phyloP scores from a whole-genome alignment of 1,284 basidiomycete species.

The Lentinula novae-zelandiae region DNA sequence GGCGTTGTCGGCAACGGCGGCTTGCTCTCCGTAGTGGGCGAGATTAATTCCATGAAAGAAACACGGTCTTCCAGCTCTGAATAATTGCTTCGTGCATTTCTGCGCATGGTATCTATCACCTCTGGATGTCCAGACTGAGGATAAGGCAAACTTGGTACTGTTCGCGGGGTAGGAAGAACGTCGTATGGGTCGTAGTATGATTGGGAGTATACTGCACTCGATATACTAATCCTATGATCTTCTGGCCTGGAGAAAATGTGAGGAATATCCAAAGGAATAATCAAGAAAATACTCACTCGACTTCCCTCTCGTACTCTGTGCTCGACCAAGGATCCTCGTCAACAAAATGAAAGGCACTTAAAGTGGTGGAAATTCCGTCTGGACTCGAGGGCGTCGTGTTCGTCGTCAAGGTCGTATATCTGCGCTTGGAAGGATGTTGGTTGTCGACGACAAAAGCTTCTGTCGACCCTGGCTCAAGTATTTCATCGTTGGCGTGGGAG shows the following conservation, averaged over 20 bases:
- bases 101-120: conserved; percentile 9
- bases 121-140: not conserved
- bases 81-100: conserved; percentile 1
- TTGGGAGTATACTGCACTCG: conserved; percentile 40
- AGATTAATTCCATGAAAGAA: conserved; percentile 11
- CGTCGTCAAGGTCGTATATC: conserved; percentile 2
- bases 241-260: conserved; percentile 19
- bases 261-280: conserved; percentile 1
- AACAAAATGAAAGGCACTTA: conserved; percentile 15
- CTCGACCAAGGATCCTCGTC: conserved; percentile 25
- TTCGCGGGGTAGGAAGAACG: conserved; percentile 11
- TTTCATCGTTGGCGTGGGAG: not conserved
- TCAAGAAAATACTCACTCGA: not conserved
- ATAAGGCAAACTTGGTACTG: conserved; percentile 5
- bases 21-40: conserved; percentile 21
- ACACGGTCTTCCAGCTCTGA: conserved; percentile 11
- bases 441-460: not conserved
- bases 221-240: conserved; percentile 40
- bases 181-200: conserved; percentile 21
- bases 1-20: conserved; percentile 37
- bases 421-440: not conserved
- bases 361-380: conserved; percentile 8
- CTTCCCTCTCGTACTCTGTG: conserved; percentile 16
- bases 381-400: conserved; percentile 10
- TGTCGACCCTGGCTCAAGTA: not conserved